Evolutionary conservation across 148 eudicot species (phyloP), one percentile per base, ranked within the genome.

Genomic region (Silene conica): DNA sequence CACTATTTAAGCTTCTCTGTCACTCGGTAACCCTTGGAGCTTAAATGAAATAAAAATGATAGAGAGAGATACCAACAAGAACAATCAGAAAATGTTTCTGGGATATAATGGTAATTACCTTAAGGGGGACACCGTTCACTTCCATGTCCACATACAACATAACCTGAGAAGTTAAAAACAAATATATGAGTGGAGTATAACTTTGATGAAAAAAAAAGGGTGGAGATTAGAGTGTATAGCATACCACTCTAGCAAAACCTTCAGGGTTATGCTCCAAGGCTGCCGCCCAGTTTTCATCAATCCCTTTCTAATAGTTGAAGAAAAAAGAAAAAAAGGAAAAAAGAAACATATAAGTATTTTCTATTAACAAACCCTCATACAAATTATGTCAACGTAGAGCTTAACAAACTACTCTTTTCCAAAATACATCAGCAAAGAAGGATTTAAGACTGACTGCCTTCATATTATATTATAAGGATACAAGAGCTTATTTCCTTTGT

Each of bases 121-220:
- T 95, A 81, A 95, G 63, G n/a, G 98, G 98, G 74, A 90, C 92
- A 72, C 97, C 93, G 83, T 95, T 95, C 52, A 95, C 98, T 87
- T 95, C 98, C 96, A 95, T 95, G 82, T 95, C 98, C 63, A 95
- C 98, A 73, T 95, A 95, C 84, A 95, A 57, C 98, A 95, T 95
- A 77, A 95, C 96, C 98, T 95, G 90, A 63, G 81, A 63, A 72
- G 43, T 70, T 6, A 38, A 5, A 76, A 12, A 63, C 19, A 25
- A 16, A 46, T 34, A 64, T 72, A 28, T 50, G 73, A 60, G 70
- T 61, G 61, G 21, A 4, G 7, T 15, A 45, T 15, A 22, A 59
- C 7, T 46, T 38, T 38, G 50, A 63, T 28, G 52, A 2, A 41
- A 2, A 16, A 23, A 76, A 3, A 56, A 62, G 43, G 21, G 46